phyloP scores from a whole-genome alignment of 2,329 filamentous ascomycete species.

The Calycina herbarum region DNA sequence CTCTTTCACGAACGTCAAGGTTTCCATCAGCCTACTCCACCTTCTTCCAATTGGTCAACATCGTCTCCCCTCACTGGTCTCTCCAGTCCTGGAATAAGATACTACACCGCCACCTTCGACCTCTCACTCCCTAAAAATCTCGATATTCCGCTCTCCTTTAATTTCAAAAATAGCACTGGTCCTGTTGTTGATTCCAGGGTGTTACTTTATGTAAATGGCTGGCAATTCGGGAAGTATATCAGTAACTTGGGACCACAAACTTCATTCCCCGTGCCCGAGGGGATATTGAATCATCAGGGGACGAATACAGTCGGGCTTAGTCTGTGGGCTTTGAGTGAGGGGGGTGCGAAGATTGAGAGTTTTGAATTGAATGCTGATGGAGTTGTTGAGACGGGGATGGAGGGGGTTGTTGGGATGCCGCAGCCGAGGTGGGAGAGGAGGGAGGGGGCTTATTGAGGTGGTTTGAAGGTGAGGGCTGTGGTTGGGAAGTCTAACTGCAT shows the following conservation, averaged over 20 bases:
- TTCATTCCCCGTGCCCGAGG: constrained; percentile 68
- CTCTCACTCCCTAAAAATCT: neutral
- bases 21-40: constrained; percentile 56
- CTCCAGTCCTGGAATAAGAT: constrained; percentile 29
- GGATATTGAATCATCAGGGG: constrained; percentile 66
- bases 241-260: constrained; percentile 51
- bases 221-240: constrained; percentile 54
- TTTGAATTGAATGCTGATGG: constrained; percentile 8
- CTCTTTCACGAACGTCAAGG: constrained; percentile 60
- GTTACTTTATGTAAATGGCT: constrained; percentile 71
- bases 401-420: neutral
- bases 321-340: constrained; percentile 57
- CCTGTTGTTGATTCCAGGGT: constrained; percentile 52
- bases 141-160: constrained; percentile 5
- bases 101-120: constrained; percentile 6
- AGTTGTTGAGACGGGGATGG: constrained; percentile 11
- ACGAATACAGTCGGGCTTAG: constrained; percentile 66
- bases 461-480: too few relatives aligned
- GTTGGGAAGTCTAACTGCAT: too few relatives aligned
- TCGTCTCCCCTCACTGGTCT: constrained; percentile 36
- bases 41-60: constrained; percentile 44
- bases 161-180: constrained; percentile 46
- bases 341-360: constrained; percentile 18
- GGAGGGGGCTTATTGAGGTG: constrained; percentile 3
- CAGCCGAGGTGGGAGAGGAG: neutral